Conservation (phyloP, 139 green algal species). For the Yamagishiella unicocca region DNA sequence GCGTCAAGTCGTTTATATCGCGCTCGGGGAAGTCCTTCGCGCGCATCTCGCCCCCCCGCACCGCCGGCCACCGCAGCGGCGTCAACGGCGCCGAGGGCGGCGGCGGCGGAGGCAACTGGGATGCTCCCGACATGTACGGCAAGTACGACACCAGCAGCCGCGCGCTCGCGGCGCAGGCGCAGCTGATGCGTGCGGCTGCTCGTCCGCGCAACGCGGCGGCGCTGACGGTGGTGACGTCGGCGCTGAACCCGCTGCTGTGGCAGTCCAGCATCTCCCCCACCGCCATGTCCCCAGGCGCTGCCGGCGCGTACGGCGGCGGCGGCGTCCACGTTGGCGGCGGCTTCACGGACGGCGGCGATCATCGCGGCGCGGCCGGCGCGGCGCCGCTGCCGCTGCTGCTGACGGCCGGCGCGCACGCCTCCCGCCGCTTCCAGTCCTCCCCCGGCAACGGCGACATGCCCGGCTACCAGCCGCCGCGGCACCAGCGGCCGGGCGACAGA, state of each 20-base stretch:
- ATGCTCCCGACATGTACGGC: neutral
- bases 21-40: neutral
- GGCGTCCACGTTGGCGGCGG: too few species aligned
- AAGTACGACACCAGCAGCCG: slow-evolving; percentile 40
- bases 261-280: neutral
- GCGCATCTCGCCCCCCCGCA: slow-evolving; percentile 8
- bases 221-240: neutral
- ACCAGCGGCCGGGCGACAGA: too few species aligned
- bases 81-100: neutral
- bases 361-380: too few species aligned
- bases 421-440: too few species aligned
- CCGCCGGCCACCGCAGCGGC: neutral
- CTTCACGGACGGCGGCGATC: too few species aligned
- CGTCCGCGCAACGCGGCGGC: neutral
- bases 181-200: slow-evolving; percentile 3
- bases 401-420: too few species aligned
- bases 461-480: too few species aligned
- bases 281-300: too few species aligned
- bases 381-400: neutral
- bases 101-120: neutral
- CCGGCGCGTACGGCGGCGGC: neutral
- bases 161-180: slow-evolving; percentile 34
- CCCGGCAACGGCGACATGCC: too few species aligned
- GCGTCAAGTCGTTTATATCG: neutral
- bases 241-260: slow-evolving; percentile 42